Percentiles rank a stretch among this genome's conserved stretches.
Evolutionary conservation across 371 early-diverging fungal genomes (phyloP).

Genomic region (Mucor racemosus): DNA sequence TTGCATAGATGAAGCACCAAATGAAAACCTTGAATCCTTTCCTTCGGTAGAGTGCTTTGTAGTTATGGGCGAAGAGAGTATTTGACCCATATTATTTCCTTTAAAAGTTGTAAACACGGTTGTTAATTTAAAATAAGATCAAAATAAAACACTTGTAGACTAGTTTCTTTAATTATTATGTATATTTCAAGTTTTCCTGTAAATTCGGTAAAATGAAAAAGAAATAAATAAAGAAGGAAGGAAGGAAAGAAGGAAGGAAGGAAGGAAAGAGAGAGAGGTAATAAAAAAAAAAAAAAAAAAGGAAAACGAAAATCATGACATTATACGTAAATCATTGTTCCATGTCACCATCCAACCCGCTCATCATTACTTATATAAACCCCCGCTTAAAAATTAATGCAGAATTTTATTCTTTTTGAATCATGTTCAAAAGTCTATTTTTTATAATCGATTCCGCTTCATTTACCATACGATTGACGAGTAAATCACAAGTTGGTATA

Average conservation of each 20-base stretch:
- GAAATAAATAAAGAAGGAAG: neutral
- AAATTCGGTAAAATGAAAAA: neutral
- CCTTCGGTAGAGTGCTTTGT: constrained; percentile 83
- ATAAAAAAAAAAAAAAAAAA: neutral
- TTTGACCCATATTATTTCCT: constrained; percentile 85
- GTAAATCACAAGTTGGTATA: constrained; percentile 72
- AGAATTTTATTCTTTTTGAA: neutral
- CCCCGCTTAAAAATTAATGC: constrained; percentile 2
- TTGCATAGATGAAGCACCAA: constrained; percentile 93
- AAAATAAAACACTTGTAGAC: neutral
- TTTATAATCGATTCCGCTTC: constrained; percentile 60
- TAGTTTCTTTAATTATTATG: neutral
- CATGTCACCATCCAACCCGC: neutral
- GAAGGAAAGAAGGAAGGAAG: neutral
- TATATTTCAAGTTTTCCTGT: too few relatives aligned
- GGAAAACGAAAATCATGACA: neutral
- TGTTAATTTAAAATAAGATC: neutral
- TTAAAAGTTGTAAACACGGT: constrained; percentile 28
- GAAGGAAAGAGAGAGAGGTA: neutral
- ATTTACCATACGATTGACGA: constrained; percentile 54
- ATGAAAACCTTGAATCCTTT: constrained; percentile 74
- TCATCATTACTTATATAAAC: neutral
- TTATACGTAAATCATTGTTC: neutral
- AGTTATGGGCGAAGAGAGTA: constrained; percentile 91
- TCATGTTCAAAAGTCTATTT: constrained; percentile 18